Base-by-base conservation (phyloP, 257 asterid species). In the Plectranthus barbatus region DNA sequence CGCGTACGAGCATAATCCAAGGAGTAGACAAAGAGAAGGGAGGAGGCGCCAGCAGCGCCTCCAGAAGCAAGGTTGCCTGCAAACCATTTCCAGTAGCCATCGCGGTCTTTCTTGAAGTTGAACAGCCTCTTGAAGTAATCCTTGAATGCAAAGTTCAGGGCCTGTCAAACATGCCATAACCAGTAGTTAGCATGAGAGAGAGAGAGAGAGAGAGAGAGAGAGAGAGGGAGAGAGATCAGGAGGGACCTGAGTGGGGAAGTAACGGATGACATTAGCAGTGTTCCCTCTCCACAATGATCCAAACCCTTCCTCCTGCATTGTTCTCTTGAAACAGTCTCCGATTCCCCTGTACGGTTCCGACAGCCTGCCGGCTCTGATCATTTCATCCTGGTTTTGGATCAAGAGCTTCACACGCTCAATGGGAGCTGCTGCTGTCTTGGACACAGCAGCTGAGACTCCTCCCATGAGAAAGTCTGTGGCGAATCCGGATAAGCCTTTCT, bases 1-100 rank as follows among this genome's bases (percentile, higher is more conserved):
- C 96, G 96, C 3, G 96, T 89, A 65, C 96, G 92, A 29, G 96
- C 96, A 69, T 86, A 89, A 71, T 89, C 96, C 95, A 89, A 69
- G 51, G 96, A 89, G 84, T 84, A 89, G 42, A 89, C 96, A 53
- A 89, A 89, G 37, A 89, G 80, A 39, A 89, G 76, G 1, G 96
- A 89, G 40, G 96, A 89, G 64, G 96, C 96, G 77, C 96, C 96
- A 73, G 95, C 96, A 39, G 95, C 95, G 79, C 96, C 95, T 74
- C 96, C 96, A 4, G 96, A 88, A 34, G 70, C 96, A 67, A 88
- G 90, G 83, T 88, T 88, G 0, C 96, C 96, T 3, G 95, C 96
- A 68, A 88, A 88, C 96, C 96, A 88, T 60, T 84, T 86, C 96
- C 96, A 88, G 84, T 88, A 88, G 52, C 96, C 95, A 84, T 86